Conservation (phyloP, 441 rosid genomes). For the Populus hybrid region DNA sequence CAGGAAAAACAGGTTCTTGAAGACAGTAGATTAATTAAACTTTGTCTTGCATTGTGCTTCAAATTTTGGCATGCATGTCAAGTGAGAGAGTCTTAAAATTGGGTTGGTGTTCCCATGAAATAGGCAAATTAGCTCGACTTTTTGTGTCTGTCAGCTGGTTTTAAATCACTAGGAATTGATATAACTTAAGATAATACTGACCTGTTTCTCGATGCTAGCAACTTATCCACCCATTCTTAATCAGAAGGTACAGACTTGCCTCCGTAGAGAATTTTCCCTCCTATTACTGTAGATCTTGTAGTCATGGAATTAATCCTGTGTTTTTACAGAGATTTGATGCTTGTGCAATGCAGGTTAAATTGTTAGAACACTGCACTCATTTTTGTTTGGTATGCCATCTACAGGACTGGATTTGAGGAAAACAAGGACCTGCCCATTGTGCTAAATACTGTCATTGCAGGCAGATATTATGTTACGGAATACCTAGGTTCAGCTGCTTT, state of each 20-base stretch:
- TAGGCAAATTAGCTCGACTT: constrained; percentile 3
- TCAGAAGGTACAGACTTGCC: not conserved
- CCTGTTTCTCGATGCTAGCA: constrained; percentile 1
- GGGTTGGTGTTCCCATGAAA: not conserved
- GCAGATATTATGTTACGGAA: constrained; percentile 86
- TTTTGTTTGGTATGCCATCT: constrained; percentile 20
- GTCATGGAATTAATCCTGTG: too few species aligned
- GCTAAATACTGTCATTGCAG: constrained; percentile 69
- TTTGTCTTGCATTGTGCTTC: not conserved
- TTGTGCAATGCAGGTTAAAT: constrained; percentile 19
- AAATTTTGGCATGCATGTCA: not conserved
- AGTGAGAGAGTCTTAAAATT: not conserved
- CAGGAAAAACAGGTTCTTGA: constrained; percentile 77
- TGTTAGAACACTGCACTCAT: constrained; percentile 20
- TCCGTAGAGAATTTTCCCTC: not conserved
- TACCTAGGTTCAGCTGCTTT: constrained; percentile 96
- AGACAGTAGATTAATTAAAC: constrained; percentile 1
- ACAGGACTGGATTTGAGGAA: constrained; percentile 96
- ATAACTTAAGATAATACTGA: not conserved
- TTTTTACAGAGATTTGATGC: constrained; percentile 25
- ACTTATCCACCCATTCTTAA: not conserved
- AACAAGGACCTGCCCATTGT: constrained; percentile 77
- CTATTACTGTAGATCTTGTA: not conserved
- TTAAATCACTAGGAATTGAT: not conserved
- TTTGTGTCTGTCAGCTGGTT: not conserved